A percentile compares a stretch with the other conserved stretches of the same genome.
Evolutionary conservation across 495 filamentous ascomycete genomes (phyloP).

Genomic region (Lichina pygmaea): DNA sequence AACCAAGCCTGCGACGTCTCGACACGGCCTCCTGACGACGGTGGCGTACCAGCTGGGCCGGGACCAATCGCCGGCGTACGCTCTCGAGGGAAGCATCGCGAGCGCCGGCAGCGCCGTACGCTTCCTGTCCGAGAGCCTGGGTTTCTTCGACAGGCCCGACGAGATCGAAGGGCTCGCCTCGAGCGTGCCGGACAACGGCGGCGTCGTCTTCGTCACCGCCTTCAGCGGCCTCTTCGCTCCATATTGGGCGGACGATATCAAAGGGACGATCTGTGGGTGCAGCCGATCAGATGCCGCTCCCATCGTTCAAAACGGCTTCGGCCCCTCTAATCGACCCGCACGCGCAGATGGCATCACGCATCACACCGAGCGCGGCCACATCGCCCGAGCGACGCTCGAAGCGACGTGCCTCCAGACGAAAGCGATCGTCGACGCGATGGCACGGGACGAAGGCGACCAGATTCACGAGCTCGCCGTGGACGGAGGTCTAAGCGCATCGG

Average conservation of each 20-base stretch:
- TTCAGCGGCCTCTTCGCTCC: constrained; percentile 91
- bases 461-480: constrained; percentile 63
- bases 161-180: constrained; percentile 64
- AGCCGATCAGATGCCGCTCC: too few species aligned
- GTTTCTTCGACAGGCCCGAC: constrained; percentile 48
- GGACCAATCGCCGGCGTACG: constrained; percentile 53
- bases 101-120: constrained; percentile 78
- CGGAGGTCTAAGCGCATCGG: constrained; percentile 82
- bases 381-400: constrained; percentile 82
- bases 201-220: constrained; percentile 82
- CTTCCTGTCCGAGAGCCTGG: constrained; percentile 74
- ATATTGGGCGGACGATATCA: constrained; percentile 96
- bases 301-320: too few species aligned
- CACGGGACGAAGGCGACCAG: constrained; percentile 58
- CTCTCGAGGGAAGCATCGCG: constrained; percentile 76
- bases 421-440: constrained; percentile 88
- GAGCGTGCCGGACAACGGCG: constrained; percentile 68
- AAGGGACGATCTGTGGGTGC: constrained; percentile 57
- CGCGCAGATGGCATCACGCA: constrained; percentile 69
- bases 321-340: constrained; percentile 27
- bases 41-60: constrained; percentile 68
- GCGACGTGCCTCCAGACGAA: constrained; percentile 90
- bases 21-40: constrained; percentile 66
- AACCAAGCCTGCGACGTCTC: constrained; percentile 68
- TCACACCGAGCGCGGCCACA: constrained; percentile 70